Conservation (phyloP, 1,139 yeast species). For the Hemisphaericaspora lyxosophila region DNA sequence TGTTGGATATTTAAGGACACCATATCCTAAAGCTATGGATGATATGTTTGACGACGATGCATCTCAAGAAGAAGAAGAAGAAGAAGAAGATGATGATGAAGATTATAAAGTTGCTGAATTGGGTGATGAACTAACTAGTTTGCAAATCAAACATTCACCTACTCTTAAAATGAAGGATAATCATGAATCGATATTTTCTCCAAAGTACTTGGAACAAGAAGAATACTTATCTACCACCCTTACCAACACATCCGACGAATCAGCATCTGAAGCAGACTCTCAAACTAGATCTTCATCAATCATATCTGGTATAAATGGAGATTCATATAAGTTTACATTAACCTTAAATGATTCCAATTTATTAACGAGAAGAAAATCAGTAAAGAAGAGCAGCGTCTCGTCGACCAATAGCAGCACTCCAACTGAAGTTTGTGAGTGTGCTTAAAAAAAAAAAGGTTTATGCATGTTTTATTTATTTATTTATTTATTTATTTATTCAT, state of each 20-base stretch:
- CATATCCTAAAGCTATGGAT: constrained; percentile 29
- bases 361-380: constrained; percentile 37
- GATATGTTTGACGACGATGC: constrained; percentile 15
- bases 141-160: constrained; percentile 6
- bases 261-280: constrained; percentile 21
- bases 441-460: background rate
- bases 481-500: background rate
- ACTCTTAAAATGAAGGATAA: background rate
- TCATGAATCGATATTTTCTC: constrained; percentile 5
- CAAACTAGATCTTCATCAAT: constrained; percentile 47
- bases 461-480: background rate
- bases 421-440: constrained; percentile 4
- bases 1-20: constrained; percentile 25
- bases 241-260: constrained; percentile 13
- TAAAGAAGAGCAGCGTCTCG: constrained; percentile 9
- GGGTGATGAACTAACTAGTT: constrained; percentile 17
- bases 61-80: constrained; percentile 18
- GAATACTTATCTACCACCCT: constrained; percentile 17
- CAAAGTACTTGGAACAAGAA: constrained; percentile 15
- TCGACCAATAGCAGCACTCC: constrained; percentile 2
- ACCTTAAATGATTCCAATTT: constrained; percentile 45
- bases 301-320: constrained; percentile 40
- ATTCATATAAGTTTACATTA: constrained; percentile 40
- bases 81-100: constrained; percentile 21
- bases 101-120: constrained; percentile 20